phyloP scores from a whole-genome alignment of 2,329 filamentous ascomycete genomes.

The Aspergillus sp. region DNA sequence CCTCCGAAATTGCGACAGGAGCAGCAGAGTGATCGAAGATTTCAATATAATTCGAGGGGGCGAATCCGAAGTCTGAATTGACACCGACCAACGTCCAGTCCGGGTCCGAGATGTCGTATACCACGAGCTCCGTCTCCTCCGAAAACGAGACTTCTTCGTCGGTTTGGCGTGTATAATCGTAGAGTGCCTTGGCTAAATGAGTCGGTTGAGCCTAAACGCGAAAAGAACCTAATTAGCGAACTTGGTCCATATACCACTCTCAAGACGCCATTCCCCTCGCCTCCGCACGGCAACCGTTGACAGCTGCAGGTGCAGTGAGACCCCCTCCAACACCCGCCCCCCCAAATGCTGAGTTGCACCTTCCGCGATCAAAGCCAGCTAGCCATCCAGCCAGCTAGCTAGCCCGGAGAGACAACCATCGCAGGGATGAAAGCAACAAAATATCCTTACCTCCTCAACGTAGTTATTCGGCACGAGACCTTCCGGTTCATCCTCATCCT shows the following conservation, averaged over 20 bases:
- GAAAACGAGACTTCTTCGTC: constrained; percentile 95
- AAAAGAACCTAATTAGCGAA: background rate
- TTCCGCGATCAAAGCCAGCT: no score
- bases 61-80: constrained; percentile 83
- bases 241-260: background rate
- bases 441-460: constrained; percentile 68
- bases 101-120: constrained; percentile 84
- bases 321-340: no score
- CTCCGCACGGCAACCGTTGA: background rate
- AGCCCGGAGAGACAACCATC: background rate
- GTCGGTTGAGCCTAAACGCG: constrained; percentile 52
- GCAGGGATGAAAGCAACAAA: background rate
- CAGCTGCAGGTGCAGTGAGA: background rate
- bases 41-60: constrained; percentile 93
- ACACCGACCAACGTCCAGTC: constrained; percentile 93
- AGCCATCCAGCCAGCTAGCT: no score
- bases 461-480: constrained; percentile 93
- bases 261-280: background rate
- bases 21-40: constrained; percentile 38
- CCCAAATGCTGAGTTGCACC: no score
- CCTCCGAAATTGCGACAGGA: constrained; percentile 31
- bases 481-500: constrained; percentile 84
- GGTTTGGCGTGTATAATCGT: constrained; percentile 93
- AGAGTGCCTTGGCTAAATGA: constrained; percentile 78
- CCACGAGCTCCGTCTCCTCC: constrained; percentile 72